These are phyloP conservation scores for Corymbia calophylla DNA, from an alignment of 441 rosid genomes.

Conservation along the genomic window DNA sequence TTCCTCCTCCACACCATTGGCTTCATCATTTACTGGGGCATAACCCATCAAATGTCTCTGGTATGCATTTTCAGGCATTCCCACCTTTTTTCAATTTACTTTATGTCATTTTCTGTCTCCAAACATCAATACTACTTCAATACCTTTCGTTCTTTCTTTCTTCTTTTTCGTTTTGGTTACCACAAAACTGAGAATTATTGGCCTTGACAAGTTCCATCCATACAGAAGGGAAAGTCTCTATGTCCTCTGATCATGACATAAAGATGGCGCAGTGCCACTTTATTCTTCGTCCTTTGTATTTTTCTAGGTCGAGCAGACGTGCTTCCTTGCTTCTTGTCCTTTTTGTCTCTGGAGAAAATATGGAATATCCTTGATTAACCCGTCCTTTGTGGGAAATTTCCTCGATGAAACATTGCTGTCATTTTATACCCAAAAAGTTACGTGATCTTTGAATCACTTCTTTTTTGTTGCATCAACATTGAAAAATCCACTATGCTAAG, in stretches of 20 bases:
- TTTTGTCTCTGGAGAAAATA: background rate
- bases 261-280: background rate
- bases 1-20: slow-evolving; percentile 44
- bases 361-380: background rate
- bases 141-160: background rate
- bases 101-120: background rate
- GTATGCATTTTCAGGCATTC: slow-evolving; percentile 7
- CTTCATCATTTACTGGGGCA: slow-evolving; percentile 35
- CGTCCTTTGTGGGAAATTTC: background rate
- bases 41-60: slow-evolving; percentile 29
- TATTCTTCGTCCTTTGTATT: background rate
- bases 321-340: background rate
- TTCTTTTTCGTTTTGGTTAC: background rate
- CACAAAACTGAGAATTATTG: background rate
- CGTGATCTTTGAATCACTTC: background rate
- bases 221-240: background rate
- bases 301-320: background rate
- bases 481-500: background rate
- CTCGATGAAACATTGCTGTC: background rate
- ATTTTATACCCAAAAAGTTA: background rate
- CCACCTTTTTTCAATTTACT: background rate
- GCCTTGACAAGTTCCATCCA: background rate
- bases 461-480: background rate
- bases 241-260: background rate
- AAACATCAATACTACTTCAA: background rate